phyloP scores from a whole-genome alignment of 257 asterid species.

The Petrea volubilis region DNA sequence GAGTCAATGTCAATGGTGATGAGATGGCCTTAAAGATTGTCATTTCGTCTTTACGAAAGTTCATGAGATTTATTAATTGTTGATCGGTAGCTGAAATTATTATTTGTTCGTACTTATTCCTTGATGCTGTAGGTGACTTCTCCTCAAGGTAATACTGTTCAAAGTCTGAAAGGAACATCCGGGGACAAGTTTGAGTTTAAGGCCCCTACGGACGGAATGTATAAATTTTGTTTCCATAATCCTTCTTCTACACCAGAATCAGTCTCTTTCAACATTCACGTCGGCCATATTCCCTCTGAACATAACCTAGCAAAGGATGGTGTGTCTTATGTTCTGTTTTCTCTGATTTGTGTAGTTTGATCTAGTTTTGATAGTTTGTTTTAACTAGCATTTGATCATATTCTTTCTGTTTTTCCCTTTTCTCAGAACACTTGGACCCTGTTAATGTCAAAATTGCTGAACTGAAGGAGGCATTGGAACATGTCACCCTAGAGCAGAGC shows the following conservation, averaged over 20 bases:
- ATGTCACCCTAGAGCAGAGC: constrained; percentile 78
- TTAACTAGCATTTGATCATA: not conserved
- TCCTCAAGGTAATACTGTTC: constrained; percentile 53
- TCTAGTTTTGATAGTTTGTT: not conserved
- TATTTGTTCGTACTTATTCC: not conserved
- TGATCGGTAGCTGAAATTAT: not conserved
- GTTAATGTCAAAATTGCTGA: constrained; percentile 82
- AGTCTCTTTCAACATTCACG: constrained; percentile 83
- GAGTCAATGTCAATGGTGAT: not conserved
- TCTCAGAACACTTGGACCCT: constrained; percentile 77
- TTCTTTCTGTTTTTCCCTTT: not conserved
- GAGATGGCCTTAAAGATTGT: not conserved
- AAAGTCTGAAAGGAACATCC: constrained; percentile 56
- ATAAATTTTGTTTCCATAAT: constrained; percentile 91
- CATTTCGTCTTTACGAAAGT: not conserved
- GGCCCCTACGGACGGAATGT: constrained; percentile 78
- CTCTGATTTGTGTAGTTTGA: no score
- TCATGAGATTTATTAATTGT: not conserved
- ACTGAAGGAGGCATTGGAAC: constrained; percentile 77
- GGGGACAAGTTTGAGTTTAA: constrained; percentile 87
- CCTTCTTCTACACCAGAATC: constrained; percentile 67
- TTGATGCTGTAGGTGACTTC: constrained; percentile 62
- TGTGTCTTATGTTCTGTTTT: constrained; percentile 32
- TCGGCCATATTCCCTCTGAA: constrained; percentile 77
- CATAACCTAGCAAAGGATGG: constrained; percentile 90